Evolutionary conservation across 495 filamentous ascomycete species (phyloP), one percentile per base, ranked within the genome.

Genomic region (Aspergillus coremiiformis): DNA sequence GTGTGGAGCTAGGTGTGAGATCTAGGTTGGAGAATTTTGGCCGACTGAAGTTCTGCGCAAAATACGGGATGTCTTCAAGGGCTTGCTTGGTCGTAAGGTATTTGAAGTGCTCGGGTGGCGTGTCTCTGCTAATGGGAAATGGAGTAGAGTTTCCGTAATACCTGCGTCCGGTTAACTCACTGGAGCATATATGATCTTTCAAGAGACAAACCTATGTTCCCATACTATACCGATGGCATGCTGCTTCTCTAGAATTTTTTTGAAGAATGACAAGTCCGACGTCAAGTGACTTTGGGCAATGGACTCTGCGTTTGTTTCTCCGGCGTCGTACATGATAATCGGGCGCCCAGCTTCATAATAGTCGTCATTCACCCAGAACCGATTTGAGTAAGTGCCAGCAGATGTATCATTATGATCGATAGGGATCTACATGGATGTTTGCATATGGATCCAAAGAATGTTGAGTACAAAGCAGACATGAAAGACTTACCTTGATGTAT

Each of bases 141-240:
- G 78, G 80, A 11, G 70, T 53, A 1, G 78, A 80, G 3, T 75
- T 63, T 44, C 79, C 79, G 49, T 80, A 79, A 49, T 78, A 78
- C 39, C 75, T 78, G 37, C 7, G 7, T 14, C 5, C 0, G 9
- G 47, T 62, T 22, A 62, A 41, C 45, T 17, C 12, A 15, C 20
- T 14, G 8, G 2, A 35, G 4, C 10, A 52, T 7, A 11, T 30
- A 27, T n/a, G 5, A 37, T 27, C 5, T 14, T 15, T 9, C 15
- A 11, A 19, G 20, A 19, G 8, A 61, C 67, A 44, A 27, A 82
- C 72, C 79, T 62, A 53, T 83, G 80, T 56, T 83, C 80, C 79
- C 79, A 83, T 1, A 75, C 61, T 29, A 83, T 78, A 1, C 78
- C 80, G 27, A 83, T 66, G 0, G 70, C 80, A 11, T 67, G 62